phyloP scores from a whole-genome alignment of 1,284 basidiomycete species.

The Pyrrhoderma noxium region DNA sequence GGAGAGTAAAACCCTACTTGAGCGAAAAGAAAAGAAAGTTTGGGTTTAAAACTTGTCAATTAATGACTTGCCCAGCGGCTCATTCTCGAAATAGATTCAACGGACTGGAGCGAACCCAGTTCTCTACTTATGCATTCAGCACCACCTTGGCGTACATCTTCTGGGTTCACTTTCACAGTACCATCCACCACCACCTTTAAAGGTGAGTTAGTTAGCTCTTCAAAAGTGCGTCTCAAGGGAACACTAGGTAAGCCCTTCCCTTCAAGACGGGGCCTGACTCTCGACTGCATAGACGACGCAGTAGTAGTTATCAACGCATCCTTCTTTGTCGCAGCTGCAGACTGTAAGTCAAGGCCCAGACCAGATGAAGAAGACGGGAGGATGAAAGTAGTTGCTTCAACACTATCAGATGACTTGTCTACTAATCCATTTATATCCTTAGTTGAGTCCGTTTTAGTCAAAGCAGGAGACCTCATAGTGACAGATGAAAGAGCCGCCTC shows the following conservation, averaged over 20 bases:
- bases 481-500: too few species aligned
- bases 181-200: not conserved
- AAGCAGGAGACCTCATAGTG: not conserved
- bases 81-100: not conserved
- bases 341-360: not conserved
- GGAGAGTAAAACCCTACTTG: too few species aligned
- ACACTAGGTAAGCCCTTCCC: slow-evolving; percentile 4
- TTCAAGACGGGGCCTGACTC: slow-evolving; percentile 3
- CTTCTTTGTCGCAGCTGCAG: not conserved
- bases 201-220: slow-evolving; percentile 8
- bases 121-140: not conserved
- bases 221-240: slow-evolving; percentile 1
- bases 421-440: too few species aligned
- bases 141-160: too few species aligned
- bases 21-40: too few species aligned
- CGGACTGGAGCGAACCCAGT: not conserved
- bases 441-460: not conserved
- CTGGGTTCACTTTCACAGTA: too few species aligned
- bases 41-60: too few species aligned
- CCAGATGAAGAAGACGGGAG: not conserved
- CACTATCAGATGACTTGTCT: too few species aligned
- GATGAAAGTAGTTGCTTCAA: not conserved
- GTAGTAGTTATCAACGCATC: not conserved
- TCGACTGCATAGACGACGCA: not conserved
- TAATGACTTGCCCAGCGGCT: not conserved